Evolutionary conservation across 208 protist genomes (phyloP), one percentile per base, ranked within the genome.

Genomic region (Wallacemonas sp.): DNA sequence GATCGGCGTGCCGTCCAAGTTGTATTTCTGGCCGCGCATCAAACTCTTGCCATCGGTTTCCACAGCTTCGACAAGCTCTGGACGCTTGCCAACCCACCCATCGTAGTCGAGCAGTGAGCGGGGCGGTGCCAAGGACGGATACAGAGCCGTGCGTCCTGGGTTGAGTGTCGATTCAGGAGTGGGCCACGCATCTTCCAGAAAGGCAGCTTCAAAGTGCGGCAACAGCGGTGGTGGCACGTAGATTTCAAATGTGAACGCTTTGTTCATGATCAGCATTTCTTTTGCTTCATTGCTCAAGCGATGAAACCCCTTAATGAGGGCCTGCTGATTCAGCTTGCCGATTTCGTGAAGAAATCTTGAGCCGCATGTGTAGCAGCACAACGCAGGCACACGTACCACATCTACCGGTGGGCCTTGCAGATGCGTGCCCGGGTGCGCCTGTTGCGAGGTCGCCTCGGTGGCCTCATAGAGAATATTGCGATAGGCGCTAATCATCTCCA

Each of bases 401-500:
- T 92, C 85, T 0, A 79, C 81, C 19, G 69, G 63, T 15, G 42
- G 59, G 29, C 68, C 64, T 30, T 12, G 50, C 15, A 30, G 9
- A 2, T 8, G 48, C 19, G 33, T n/a, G 15, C 33, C 52, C 53
- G 24, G 54, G 41, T 17, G 30, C 30, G n/a, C 29, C 13, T 19
- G 9, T 6, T 6, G 3, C 13, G 50, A 55, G 52, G 32, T 39
- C 42, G 17, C 68, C 30, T 95, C 87, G 10, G 63, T 72, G 2
- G 83, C 83, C 58, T 95, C 90, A 46, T 87, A 93, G 12, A 95
- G 62, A 33, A 95, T 79, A 57, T 95, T 95, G 41, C 90, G 86
- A 53, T 92, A 95, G 12, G 78, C 85, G 17, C 84, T 77, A 32
- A 93, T 95, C 79, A 95, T 74, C 76, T 95, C 87, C 44, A 93